Evolutionary conservation across 192 early-diverging fungal genomes (phyloP), one percentile per base, ranked within the genome.

Genomic region (Coemansia sp.): DNA sequence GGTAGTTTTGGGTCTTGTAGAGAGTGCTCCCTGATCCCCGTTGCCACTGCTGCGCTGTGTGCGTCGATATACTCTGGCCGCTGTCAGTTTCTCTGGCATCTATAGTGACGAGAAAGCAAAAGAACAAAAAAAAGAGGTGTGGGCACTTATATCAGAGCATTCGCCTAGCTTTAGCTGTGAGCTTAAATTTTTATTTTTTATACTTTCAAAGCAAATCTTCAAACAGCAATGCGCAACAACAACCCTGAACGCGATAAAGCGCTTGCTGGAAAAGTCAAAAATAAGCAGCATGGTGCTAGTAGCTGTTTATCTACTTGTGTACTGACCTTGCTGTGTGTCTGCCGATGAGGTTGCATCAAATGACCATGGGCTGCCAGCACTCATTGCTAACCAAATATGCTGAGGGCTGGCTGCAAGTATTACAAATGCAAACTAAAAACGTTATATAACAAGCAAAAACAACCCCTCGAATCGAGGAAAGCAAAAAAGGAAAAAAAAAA

Each of bases 321-420:
- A 17, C 20, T 45, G 42, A 45, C 42, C 42, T 45, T 45, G 42
- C 42, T 5, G 42, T 29, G 72, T 64, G 49, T 61, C 55, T 48
- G 63, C 48, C 29, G 50, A 45, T 52, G 49, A 61, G 51, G 63
- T 69, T 66, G 66, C 69, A 63, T 80, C 69, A 62, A 68, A 31
- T 22, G 66, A 32, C 72, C 66, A 73, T 33, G 63, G 75, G 55
- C 66, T 69, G 48, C 69, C 69, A 66, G 72, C 77, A 45, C 73
- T 69, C 77, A 80, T 80, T 56, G 69, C 72, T n/a, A 54, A 32
- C 30, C 11, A 57, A 57, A 18, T 57, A 45, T 3, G 17, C 10
- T 16, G 42, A 45, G 3, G 4, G 42, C 42, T 45, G 3, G 22
- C 18, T 30, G 32, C 5, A 0, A 34, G 34, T 54, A 25, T 30